These are phyloP conservation scores for Hanseniaspora lindneri DNA, from an alignment of 805 yeast genomes.

Conservation along the genomic window DNA sequence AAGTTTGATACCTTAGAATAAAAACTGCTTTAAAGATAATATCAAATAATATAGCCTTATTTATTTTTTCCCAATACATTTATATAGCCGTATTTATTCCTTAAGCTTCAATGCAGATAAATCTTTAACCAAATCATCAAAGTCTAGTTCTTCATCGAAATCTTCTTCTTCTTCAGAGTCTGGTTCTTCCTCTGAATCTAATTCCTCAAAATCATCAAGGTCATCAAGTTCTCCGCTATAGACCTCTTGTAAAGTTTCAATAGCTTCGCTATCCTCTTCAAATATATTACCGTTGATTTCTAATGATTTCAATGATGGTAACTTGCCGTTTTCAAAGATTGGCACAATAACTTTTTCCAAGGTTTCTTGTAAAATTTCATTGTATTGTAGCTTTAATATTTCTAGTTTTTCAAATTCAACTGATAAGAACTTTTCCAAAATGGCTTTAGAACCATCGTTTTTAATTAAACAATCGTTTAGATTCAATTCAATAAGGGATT, in stretches of 20 bases:
- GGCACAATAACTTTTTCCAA: conserved; percentile 41
- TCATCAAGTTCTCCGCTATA: conserved; percentile 86
- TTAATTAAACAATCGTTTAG: conserved; percentile 83
- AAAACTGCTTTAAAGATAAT: background rate
- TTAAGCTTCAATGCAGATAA: conserved; percentile 31
- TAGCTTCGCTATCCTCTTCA: conserved; percentile 68
- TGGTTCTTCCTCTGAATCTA: conserved; percentile 48
- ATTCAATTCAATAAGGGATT: conserved; percentile 57
- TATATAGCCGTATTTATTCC: conserved; percentile 28
- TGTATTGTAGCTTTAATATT: conserved; percentile 66
- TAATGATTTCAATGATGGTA: conserved; percentile 50
- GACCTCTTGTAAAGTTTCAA: conserved; percentile 47
- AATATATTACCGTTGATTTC: conserved; percentile 92
- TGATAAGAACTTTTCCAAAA: conserved; percentile 40
- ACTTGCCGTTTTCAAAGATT: conserved; percentile 39
- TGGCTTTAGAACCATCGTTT: conserved; percentile 54
- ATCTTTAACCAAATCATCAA: conserved; percentile 33
- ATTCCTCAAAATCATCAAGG: conserved; percentile 86
- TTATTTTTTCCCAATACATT: background rate
- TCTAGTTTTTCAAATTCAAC: conserved; percentile 36
- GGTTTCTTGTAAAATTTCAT: conserved; percentile 64
- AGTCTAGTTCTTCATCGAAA: conserved; percentile 39
- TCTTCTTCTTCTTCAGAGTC: conserved; percentile 33
- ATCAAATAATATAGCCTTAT: background rate
- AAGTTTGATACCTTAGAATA: background rate